Evolutionary conservation across 257 asterid genomes (phyloP).

Genomic region (Euphrasia confusa): DNA sequence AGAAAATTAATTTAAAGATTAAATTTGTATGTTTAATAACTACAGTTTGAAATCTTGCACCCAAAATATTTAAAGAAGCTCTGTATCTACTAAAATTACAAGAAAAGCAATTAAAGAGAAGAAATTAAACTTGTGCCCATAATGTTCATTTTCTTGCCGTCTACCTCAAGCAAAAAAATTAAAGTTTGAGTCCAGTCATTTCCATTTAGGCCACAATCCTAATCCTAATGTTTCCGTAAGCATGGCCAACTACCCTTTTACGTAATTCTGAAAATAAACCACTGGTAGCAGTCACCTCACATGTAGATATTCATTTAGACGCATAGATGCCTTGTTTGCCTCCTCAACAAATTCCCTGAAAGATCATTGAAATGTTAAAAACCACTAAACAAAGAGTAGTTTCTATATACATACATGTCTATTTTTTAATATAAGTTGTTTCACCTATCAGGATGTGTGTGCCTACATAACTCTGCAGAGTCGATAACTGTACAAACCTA

Average conservation of each 20-base stretch:
- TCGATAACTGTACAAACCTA: conserved; percentile 93
- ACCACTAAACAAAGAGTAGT: conserved; percentile 13
- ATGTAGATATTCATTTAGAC: conserved; percentile 76
- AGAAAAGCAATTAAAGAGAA: not conserved
- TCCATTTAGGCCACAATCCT: not conserved
- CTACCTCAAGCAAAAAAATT: not conserved
- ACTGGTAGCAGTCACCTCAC: conserved; percentile 67
- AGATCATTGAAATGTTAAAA: not conserved
- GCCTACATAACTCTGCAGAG: conserved; percentile 90
- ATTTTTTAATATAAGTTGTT: conserved; percentile 7
- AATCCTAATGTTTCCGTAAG: not conserved
- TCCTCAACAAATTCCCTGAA: conserved; percentile 73
- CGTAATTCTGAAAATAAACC: conserved; percentile 23
- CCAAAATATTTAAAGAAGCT: not conserved
- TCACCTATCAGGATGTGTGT: conserved; percentile 95
- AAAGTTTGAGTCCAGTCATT: not conserved
- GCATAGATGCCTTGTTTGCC: conserved; percentile 85
- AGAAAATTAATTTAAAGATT: not conserved
- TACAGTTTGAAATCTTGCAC: not conserved
- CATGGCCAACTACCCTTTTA: conserved; percentile 11
- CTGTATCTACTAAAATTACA: not conserved
- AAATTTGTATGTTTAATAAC: not conserved
- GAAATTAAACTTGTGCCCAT: not conserved
- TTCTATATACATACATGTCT: not conserved
- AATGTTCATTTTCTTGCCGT: not conserved